Base-by-base conservation (phyloP, 805 yeast species). In the Barnettozyma populi region DNA sequence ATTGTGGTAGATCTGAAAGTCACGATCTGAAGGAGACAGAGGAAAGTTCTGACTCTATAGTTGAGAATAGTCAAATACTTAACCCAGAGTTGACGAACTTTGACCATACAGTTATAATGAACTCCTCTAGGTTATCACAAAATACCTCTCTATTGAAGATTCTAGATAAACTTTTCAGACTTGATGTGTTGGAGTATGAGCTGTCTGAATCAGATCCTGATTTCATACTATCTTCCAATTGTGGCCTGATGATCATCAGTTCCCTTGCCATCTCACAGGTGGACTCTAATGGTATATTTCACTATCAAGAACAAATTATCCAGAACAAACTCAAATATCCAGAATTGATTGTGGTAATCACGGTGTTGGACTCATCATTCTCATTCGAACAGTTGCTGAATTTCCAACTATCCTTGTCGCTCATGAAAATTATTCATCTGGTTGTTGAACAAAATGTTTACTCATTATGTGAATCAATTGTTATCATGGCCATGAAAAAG, bases 131-230 rank as follows among this genome's bases (percentile, higher is more conserved):
- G 40, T n/a, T 51, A n/a, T 16, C 51, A 34, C 25, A 44, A 3
- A 27, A 47, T 34, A 24, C 41, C 13, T 23, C 41, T 10, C 5
- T 46, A 7, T 34, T 48, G 35, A 48, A 38, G 21, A 2, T 19
- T 18, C 14, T 42, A 8, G 36, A 48, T 38, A 29, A 19, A 20
- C 2, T 8, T 8, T 20, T 20, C 27, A 5, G 11, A 5, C 29
- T 58, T 1, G 36, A 45, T 3, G 42, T 55, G 2, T 19, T 49
- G 35, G 62, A 58, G 31, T 43, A 47, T 16, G 61, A 57, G 1
- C 19, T 57, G 27, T 47, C 36, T 2, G 46, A 42, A 4, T 19
- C 21, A 7, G 55, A 53, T 24, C 56, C 51, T 19, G 61, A 57
- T 32, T 48, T 57, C 14, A 24, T 57, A 10, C 31, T 57, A 8